phyloP scores from a whole-genome alignment of 139 green algal species.

The Marvania coccoides region DNA sequence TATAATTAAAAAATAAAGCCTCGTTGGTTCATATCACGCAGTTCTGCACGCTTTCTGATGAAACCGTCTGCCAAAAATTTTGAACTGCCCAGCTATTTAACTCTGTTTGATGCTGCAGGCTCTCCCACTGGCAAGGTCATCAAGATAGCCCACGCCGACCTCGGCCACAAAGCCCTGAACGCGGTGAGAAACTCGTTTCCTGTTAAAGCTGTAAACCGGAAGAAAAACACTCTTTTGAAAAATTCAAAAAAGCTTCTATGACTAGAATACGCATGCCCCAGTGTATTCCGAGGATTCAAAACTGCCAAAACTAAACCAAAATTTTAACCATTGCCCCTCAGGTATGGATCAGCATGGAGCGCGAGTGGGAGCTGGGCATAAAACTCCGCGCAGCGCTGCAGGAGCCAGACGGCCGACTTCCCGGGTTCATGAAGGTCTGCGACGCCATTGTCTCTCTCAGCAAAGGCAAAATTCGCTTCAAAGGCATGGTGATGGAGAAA shows the following conservation, averaged over 20 bases:
- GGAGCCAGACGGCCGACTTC: constrained; percentile 12
- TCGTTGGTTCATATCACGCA: background rate
- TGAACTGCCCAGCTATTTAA: constrained; percentile 12
- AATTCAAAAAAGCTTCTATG: too few relatives aligned
- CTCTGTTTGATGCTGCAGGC: constrained; percentile 10
- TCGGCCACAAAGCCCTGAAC: constrained; percentile 23
- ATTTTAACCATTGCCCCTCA: too few relatives aligned
- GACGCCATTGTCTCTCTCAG: constrained; percentile 22
- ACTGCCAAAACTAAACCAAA: too few relatives aligned
- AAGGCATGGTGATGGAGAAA: constrained; percentile 26
- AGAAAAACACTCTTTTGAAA: too few relatives aligned
- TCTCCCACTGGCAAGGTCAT: constrained; percentile 20
- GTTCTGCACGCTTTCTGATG: background rate
- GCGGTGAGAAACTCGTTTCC: background rate
- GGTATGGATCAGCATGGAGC: constrained; percentile 25
- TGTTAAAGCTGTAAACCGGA: too few relatives aligned
- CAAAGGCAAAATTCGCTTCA: background rate
- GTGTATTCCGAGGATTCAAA: too few relatives aligned
- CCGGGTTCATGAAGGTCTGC: constrained; percentile 21
- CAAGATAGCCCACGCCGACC: constrained; percentile 22
- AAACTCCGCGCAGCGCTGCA: constrained; percentile 25
- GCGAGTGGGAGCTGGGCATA: constrained; percentile 8
- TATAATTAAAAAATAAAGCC: background rate
- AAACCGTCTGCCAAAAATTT: background rate
- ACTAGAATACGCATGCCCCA: too few relatives aligned